phyloP scores from a whole-genome alignment of 2,329 filamentous ascomycete genomes.

The Arthrinium phaeospermum region DNA sequence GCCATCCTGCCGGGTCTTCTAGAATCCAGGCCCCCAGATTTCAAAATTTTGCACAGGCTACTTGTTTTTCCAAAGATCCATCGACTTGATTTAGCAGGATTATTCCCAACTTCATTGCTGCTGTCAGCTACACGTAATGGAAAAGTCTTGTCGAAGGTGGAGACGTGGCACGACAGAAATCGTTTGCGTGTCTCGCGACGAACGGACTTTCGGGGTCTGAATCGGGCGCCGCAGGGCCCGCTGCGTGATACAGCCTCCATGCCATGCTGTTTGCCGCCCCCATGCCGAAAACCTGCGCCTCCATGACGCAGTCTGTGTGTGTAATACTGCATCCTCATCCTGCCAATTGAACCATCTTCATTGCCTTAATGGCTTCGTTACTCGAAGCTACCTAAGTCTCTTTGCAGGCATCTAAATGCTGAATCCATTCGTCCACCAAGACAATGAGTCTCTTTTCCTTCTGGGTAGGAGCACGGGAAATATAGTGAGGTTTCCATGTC shows the following conservation, averaged over 20 bases:
- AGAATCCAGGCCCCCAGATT: not conserved
- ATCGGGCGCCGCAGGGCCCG: not conserved
- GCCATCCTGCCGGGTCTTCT: not conserved
- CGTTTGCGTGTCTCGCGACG: not conserved
- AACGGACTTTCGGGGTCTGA: not conserved
- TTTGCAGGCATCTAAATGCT: not conserved
- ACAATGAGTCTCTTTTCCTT: not conserved
- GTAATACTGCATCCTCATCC: not conserved
- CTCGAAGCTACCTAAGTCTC: not conserved
- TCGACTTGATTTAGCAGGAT: not conserved
- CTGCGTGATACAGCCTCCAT: not conserved
- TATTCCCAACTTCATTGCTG: not conserved
- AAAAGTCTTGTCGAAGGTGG: not conserved
- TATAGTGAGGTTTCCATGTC: not conserved
- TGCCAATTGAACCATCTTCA: not conserved
- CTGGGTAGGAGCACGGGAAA: not conserved
- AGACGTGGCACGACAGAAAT: not conserved
- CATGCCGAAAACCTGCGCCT: not conserved
- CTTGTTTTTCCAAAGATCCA: not conserved
- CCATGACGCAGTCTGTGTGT: slow-evolving; percentile 1
- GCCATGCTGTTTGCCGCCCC: not conserved
- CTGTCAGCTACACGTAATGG: not conserved
- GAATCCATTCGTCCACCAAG: not conserved
- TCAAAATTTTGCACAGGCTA: not conserved
- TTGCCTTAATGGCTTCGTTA: not conserved